Base-by-base conservation (phyloP, 2,329 filamentous ascomycete genomes). In the Penicillium sp. region DNA sequence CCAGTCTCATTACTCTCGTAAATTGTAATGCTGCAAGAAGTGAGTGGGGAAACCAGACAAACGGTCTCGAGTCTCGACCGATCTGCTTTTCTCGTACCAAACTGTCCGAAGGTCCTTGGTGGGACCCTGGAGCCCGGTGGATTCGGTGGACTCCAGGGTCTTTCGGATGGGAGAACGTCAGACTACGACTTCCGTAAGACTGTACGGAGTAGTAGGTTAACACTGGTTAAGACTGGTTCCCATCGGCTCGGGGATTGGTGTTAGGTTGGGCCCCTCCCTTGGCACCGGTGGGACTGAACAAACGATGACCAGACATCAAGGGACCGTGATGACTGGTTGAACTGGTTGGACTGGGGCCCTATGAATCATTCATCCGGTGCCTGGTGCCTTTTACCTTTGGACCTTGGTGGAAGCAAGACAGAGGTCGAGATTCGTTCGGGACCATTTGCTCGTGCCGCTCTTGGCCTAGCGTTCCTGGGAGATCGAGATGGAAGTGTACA, bases 281-380 rank as follows among this genome's bases (percentile, higher is more conserved):
- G 15, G 30, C 22, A 59, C 40, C 53, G 26, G 49, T 19, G 19
- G 47, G 49, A 45, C 44, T 40, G 57, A 13, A 26, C 15, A n/a
- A 37, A 30, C 17, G 37, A n/a, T 37, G 26, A 35, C 28, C 24
- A 28, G 38, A 35, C 26, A 28, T 50, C n/a, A 22, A 30, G 12
- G 42, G 54, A 47, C 42, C 42, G 13, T 49, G 42, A 40, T 44
- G 53, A 54, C 51, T 54, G 51, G 51, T 40, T 28, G 22, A 26
- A 42, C 15, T 9, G 33, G 22, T 26, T 15, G 4, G 17, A 19
- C 51, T 19, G 37, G 53, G 53, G 58, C 56, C 47, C 59, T 66
- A 64, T 68, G 66, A 67, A 61, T 66, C 65, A 68, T 69, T 59
- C 50, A 65, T 38, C 37, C 35, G 58, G 67, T 70, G 59, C 68